Base-by-base conservation (phyloP, 2,329 filamentous ascomycete genomes). In the Penicillium sp. region DNA sequence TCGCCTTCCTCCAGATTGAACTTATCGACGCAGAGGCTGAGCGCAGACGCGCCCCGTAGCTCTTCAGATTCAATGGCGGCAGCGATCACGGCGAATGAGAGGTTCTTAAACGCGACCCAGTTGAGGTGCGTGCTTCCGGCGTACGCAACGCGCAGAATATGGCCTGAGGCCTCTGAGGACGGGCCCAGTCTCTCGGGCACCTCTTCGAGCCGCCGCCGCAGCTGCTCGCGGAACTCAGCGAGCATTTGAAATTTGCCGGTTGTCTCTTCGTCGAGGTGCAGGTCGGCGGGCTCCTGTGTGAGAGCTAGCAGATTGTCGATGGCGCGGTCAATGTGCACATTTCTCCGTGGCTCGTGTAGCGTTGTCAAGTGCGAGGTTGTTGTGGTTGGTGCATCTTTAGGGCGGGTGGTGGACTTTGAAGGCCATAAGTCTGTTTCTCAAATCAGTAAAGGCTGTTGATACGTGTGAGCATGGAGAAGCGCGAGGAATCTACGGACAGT, bases 191-290 rank as follows among this genome's bases (percentile, higher is more conserved):
- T 60, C 9, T 51, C 14, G 26, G 52, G 55, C 26, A 19, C 49
- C 55, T 60, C 51, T 55, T 60, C 55, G 11, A 60, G 49, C 47
- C 51, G 49, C 52, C 36, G 46, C 47, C 46, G 51, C 27, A 57
- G 48, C 32, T 45, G 39, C 45, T 52, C 40, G 19, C 47, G 35
- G 44, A 55, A 55, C 48, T 51, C 26, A n/a, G 48, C 45, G 18
- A 59, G 47, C 14, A 30, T 34, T 59, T 59, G 48, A 26, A 55
- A 26, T 11, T 53, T 49, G 13, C 4, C 26, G 23, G 55, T 10
- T 16, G 30, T 29, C 34, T 45, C 34, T 41, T 53, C 32, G 3
- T 53, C 44, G 47, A 55, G 49, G 41, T 6, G 44, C 19, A 10
- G 16, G 14, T 18, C 8, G 35, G 36, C 41, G 35, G 44, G 27